Conservation (phyloP, 306 rosid species). For the Prunus padus region DNA sequence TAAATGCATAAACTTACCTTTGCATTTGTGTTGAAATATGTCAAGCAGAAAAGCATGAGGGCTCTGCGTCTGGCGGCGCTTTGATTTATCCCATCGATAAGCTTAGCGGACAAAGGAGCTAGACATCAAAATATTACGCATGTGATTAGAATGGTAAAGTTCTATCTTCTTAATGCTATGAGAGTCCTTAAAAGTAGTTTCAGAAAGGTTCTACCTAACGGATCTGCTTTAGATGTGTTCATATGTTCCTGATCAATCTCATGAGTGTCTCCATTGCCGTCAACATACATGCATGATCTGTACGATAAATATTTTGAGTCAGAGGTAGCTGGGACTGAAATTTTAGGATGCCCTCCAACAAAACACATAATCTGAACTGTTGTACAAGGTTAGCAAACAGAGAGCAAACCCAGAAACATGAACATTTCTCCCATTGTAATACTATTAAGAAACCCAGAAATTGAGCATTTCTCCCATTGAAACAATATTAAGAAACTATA, state of each 20-base stretch:
- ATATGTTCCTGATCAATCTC: conserved; percentile 67
- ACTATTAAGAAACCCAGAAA: neutral
- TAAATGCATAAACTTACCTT: conserved; percentile 34
- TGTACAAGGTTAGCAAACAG: neutral
- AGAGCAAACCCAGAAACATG: neutral
- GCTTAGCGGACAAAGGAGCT: conserved; percentile 70
- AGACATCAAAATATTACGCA: conserved; percentile 21
- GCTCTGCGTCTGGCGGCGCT: conserved; percentile 75
- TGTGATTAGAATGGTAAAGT: neutral
- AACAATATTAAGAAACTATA: too few species aligned
- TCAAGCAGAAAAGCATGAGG: conserved; percentile 70
- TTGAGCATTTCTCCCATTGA: neutral
- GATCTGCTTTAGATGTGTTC: conserved; percentile 58
- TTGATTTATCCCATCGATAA: conserved; percentile 85
- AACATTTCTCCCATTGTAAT: too few species aligned
- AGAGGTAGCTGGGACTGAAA: conserved; percentile 18
- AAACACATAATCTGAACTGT: neutral
- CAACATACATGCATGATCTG: conserved; percentile 70
- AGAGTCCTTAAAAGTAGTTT: neutral
- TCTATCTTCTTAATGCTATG: neutral
- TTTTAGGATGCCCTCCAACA: neutral
- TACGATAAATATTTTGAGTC: conserved; percentile 16
- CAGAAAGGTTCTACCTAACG: conserved; percentile 43
- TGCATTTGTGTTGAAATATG: conserved; percentile 52
- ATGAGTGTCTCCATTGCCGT: conserved; percentile 53